phyloP scores from a whole-genome alignment of 495 filamentous ascomycete genomes.

The Ramalina intermedia region DNA sequence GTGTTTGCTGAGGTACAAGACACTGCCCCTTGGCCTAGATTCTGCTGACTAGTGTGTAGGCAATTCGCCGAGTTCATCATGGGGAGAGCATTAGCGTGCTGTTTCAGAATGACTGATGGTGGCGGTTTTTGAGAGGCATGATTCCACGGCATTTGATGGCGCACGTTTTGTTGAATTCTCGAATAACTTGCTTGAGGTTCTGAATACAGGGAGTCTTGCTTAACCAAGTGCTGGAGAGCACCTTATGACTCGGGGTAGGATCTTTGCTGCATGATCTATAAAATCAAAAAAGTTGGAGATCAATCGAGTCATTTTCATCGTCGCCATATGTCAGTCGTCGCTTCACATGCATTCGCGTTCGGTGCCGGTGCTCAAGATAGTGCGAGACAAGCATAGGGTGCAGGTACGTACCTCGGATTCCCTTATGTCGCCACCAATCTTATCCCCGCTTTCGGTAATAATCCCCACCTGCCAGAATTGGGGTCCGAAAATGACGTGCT shows the following conservation, averaged over 20 bases:
- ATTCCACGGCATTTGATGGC: no score
- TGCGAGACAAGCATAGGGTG: no score
- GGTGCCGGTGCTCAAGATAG: no score
- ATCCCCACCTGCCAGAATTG: no score
- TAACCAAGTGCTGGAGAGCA: slow-evolving; percentile 20
- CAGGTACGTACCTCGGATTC: no score
- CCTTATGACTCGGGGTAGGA: slow-evolving; percentile 4
- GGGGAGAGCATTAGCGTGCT: slow-evolving; percentile 96
- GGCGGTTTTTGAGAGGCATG: no score
- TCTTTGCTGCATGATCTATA: background rate
- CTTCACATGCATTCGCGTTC: no score
- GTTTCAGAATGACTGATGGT: slow-evolving; percentile 65
- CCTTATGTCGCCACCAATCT: no score
- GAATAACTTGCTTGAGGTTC: background rate
- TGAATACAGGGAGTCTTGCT: slow-evolving; percentile 7
- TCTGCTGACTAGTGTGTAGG: slow-evolving; percentile 29
- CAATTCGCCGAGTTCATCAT: slow-evolving; percentile 91
- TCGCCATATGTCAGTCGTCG: no score
- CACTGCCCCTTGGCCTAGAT: background rate
- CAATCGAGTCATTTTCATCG: background rate
- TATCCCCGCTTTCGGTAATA: no score
- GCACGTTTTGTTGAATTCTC: background rate
- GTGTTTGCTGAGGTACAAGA: slow-evolving; percentile 76
- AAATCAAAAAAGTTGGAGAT: background rate
- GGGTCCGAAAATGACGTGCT: no score